These are phyloP conservation scores for Triticum aestivum DNA, from an alignment of 176 grass and related monocot genomes.

Conservation along the genomic window IWGSC_CS_RefSeq_v2.1 NC_057809.1:290335953-290336452, in stretches of 20 bases:
- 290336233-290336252: conserved; percentile 54
- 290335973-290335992: background rate
- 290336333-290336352: conserved; percentile 9
- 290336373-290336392: conserved; percentile 52
- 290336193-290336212: conserved; percentile 58
- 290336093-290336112: conserved; percentile 1
- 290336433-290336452: conserved; percentile 61
- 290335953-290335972: conserved; percentile 11
- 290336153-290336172: conserved; percentile 69
- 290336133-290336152: conserved; percentile 6
- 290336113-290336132: background rate
- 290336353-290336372: conserved; percentile 46
- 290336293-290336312: background rate
- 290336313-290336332: conserved; percentile 1
- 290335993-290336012: background rate
- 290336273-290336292: conserved; percentile 38
- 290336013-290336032: background rate
- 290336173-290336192: conserved; percentile 70
- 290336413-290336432: conserved; percentile 70
- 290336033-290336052: conserved; percentile 11
- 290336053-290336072: conserved; percentile 23
- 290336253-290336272: conserved; percentile 67
- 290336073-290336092: conserved; percentile 18
- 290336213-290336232: conserved; percentile 52
- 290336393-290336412: conserved; percentile 54